Conservation (phyloP, 2,329 filamentous ascomycete genomes). For the Colletotrichum lupini region DNA sequence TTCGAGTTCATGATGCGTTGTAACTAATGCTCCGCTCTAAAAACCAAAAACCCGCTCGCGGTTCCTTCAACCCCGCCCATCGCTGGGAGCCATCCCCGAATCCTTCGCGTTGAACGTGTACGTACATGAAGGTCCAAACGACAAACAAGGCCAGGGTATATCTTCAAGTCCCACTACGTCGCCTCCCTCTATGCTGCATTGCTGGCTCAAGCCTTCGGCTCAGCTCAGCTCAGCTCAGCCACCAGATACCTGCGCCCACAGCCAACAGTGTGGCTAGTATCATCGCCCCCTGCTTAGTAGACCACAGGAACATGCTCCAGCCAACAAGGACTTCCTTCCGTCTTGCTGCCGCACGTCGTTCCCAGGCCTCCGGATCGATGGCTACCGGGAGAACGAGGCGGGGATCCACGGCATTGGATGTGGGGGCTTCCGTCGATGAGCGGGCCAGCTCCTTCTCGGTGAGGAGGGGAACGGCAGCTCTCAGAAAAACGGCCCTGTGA, state of each 20-base stretch:
- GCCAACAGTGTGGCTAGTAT: conserved; percentile 56
- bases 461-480: conserved; percentile 73
- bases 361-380: conserved; percentile 66
- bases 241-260: conserved; percentile 58
- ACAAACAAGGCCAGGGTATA: neutral
- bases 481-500: conserved; percentile 85
- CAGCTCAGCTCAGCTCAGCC: conserved; percentile 44
- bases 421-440: conserved; percentile 35
- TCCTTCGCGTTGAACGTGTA: neutral
- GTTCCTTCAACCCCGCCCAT: neutral
- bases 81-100: neutral
- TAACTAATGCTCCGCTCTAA: conserved; percentile 14
- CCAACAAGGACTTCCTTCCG: conserved; percentile 60
- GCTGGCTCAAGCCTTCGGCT: neutral
- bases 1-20: neutral
- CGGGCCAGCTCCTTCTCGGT: conserved; percentile 52
- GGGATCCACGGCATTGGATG: conserved; percentile 48
- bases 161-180: neutral
- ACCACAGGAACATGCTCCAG: conserved; percentile 66
- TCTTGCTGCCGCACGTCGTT: conserved; percentile 58
- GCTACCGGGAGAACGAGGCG: conserved; percentile 59
- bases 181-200: neutral
- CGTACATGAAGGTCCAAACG: neutral
- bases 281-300: conserved; percentile 61
- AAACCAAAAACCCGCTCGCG: neutral